phyloP scores from a whole-genome alignment of 2,329 filamentous ascomycete genomes.

The Fusarium tanahbumbuense region DNA sequence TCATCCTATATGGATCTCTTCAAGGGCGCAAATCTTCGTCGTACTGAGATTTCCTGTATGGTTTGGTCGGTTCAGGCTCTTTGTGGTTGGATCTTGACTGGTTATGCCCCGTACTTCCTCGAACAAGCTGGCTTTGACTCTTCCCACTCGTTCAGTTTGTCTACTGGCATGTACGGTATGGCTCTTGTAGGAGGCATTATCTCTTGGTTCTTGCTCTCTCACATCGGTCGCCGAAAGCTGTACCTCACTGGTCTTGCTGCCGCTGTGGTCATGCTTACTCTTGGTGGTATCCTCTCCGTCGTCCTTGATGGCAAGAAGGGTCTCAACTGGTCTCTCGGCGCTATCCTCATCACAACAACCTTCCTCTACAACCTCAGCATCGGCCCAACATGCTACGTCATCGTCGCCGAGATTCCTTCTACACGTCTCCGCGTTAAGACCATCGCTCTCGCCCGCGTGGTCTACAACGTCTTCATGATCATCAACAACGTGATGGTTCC shows the following conservation, averaged over 20 bases:
- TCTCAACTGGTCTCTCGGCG: slow-evolving; percentile 51
- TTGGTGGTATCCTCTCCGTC: slow-evolving; percentile 54
- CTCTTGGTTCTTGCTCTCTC: slow-evolving; percentile 54
- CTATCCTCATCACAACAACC: slow-evolving; percentile 55
- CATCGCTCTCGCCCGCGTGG: slow-evolving; percentile 51
- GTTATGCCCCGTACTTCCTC: slow-evolving; percentile 54
- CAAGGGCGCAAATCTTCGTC: slow-evolving; percentile 40
- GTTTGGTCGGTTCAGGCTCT: slow-evolving; percentile 43
- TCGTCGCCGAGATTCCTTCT: slow-evolving; percentile 54
- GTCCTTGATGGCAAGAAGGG: slow-evolving; percentile 42
- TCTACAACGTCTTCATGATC: slow-evolving; percentile 39
- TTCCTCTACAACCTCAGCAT: slow-evolving; percentile 49
- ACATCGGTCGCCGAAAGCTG: slow-evolving; percentile 54
- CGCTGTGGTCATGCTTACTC: slow-evolving; percentile 49
- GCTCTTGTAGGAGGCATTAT: slow-evolving; percentile 55
- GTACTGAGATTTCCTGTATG: slow-evolving; percentile 46
- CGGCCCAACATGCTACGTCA: slow-evolving; percentile 48
- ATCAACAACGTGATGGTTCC: slow-evolving; percentile 43
- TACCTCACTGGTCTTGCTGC: slow-evolving; percentile 52
- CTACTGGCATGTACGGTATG: slow-evolving; percentile 53
- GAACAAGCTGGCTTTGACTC: slow-evolving; percentile 54
- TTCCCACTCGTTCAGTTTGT: slow-evolving; percentile 53
- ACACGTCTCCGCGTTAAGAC: slow-evolving; percentile 55
- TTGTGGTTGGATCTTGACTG: slow-evolving; percentile 35
- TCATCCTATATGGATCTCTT: slow-evolving; percentile 36